Base-by-base conservation (phyloP, 2,329 filamentous ascomycete genomes). In the Dothideomycetes sp. region DNA sequence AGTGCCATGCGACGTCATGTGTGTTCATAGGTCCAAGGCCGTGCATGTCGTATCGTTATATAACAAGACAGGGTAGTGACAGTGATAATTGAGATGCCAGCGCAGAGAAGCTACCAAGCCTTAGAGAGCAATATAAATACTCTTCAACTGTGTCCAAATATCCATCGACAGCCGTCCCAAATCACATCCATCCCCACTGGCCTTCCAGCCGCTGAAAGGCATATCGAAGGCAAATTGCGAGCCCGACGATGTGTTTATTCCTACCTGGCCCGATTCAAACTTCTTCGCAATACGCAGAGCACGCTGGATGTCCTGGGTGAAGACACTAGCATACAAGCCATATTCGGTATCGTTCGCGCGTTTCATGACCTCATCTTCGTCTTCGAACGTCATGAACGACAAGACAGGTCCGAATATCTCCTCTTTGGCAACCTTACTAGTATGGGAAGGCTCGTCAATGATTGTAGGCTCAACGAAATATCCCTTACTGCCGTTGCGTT, bases 121-220 rank as follows among this genome's bases (percentile, higher is more conserved):
- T 27, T 12, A 27, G 7, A 27, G 12, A 27, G 22, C 22, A 36
- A 54, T 49, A 47, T 70, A 55, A 19, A 68, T 62, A 10, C 48
- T 53, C 46, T 56, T 54, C 34, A 49, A 40, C 45, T 54, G 48
- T 31, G 52, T 34, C 35, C 53, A 54, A 24, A 48, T 44, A 40
- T 51, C 51, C 33, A 53, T 37, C 19, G 46, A 47, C 29, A 45
- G 43, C 29, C 37, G 33, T 15, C 63, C 68, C 37, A 64, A 63
- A 52, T 73, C 70, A 3, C 68, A 53, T 2, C 70, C 70, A 12
- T 66, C 45, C 1, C 70, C 70, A 42, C 61, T 66, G 52, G 68
- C 59, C 58, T 73, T 73, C 37, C 48, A 61, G 5, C 70, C 70
- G 19, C 70, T 69, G 47, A 73, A 73, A 0, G 70, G 69, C 3